Conservation (phyloP, 164 flowering plant species). For the Vitis amurensis region DNA sequence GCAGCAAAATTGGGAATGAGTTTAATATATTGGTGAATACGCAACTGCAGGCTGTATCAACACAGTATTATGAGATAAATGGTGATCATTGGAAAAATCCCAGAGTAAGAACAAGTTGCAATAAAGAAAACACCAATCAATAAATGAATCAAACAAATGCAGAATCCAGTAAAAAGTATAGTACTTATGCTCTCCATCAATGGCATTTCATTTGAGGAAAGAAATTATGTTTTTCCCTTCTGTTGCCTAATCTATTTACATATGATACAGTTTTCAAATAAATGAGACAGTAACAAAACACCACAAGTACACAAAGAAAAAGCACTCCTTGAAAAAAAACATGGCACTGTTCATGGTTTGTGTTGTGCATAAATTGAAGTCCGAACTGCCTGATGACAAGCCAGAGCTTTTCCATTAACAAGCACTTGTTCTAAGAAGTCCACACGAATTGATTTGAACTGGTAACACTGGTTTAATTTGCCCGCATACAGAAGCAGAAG, state of each 20-base stretch:
- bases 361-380: slow-evolving; percentile 67
- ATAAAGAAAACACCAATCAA: no score
- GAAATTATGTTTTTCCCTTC: not conserved
- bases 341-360: slow-evolving; percentile 41
- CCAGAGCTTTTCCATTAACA: slow-evolving; percentile 64
- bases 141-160: no score
- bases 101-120: no score
- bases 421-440: slow-evolving; percentile 77
- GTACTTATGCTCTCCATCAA: not conserved
- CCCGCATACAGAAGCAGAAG: not conserved
- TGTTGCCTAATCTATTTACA: not conserved
- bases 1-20: no score
- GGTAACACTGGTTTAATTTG: slow-evolving; percentile 46
- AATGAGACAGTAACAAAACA: slow-evolving; percentile 6
- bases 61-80: no score
- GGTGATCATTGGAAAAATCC: no score
- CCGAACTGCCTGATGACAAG: slow-evolving; percentile 43
- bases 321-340: not conserved
- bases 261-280: not conserved
- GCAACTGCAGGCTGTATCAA: no score
- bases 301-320: not conserved
- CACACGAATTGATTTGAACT: slow-evolving; percentile 75
- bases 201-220: not conserved
- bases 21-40: no score
- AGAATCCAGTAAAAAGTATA: not conserved